These are phyloP conservation scores for Luvunga scandens DNA, from an alignment of 345 rosid genomes.

Conservation along the genomic window DNA sequence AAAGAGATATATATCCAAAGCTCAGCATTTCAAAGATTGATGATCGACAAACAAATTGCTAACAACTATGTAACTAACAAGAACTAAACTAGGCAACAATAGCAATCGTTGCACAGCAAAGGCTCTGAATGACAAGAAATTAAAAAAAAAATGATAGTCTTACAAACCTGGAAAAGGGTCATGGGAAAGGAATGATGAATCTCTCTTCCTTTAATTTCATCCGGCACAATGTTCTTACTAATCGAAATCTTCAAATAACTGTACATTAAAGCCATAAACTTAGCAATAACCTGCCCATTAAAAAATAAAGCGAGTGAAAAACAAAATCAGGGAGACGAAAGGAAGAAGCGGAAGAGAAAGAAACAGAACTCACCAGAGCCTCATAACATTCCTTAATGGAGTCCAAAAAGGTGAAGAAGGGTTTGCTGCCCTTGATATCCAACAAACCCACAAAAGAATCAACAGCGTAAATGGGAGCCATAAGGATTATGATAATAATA, in stretches of 20 bases:
- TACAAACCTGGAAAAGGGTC: conserved; percentile 81
- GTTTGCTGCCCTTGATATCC: conserved; percentile 73
- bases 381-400: conserved; percentile 93
- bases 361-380: conserved; percentile 62
- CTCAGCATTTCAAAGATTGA: too few species aligned
- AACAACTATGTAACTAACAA: neutral
- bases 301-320: neutral
- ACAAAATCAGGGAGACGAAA: fast-evolving
- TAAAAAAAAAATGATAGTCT: too few species aligned
- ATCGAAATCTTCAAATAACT: conserved; percentile 87
- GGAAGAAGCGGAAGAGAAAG: neutral
- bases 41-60: neutral
- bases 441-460: conserved; percentile 74
- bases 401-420: conserved; percentile 76
- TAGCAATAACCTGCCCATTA: conserved; percentile 77
- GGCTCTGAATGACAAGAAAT: too few species aligned
- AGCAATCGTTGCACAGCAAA: too few species aligned
- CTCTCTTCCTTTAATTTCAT: conserved; percentile 85
- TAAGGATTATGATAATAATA: conserved; percentile 73
- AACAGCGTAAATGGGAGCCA: conserved; percentile 88
- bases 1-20: too few species aligned
- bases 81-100: too few species aligned
- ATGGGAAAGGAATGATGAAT: conserved; percentile 89
- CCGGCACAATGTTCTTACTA: conserved; percentile 64
- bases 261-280: conserved; percentile 85